Conservation (phyloP, 805 yeast species). For the Metschnikowia proteae region DNA sequence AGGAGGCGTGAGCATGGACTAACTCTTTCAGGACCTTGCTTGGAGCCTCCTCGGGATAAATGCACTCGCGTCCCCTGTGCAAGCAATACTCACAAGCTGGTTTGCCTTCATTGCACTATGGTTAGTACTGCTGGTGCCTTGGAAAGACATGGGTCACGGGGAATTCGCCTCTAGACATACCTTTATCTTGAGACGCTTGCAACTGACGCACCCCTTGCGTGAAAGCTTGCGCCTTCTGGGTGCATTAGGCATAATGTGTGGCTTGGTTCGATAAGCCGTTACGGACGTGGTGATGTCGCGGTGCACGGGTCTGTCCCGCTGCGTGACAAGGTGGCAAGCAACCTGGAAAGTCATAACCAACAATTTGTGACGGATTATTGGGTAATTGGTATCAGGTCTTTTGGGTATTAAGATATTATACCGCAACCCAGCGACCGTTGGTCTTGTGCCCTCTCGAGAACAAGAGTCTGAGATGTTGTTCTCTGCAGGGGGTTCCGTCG, state of each 20-base stretch:
- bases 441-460: no score
- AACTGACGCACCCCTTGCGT: conserved; percentile 29
- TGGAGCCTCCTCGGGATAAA: conserved; percentile 16
- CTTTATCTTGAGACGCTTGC: conserved; percentile 30
- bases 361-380: no score
- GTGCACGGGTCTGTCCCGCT: neutral
- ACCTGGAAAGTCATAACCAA: no score
- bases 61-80: conserved; percentile 25
- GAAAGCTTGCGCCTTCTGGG: conserved; percentile 11
- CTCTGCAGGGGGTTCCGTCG: no score
- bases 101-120: conserved; percentile 30
- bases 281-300: neutral
- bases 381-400: no score
- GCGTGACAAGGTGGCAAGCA: no score
- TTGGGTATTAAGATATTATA: no score
- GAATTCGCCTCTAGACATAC: conserved; percentile 18
- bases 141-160: no score
- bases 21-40: neutral
- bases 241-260: neutral
- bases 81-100: conserved; percentile 34
- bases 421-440: no score
- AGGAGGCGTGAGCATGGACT: neutral
- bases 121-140: conserved; percentile 13
- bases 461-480: no score
- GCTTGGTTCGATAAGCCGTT: neutral